Conservation (phyloP, 73 alveolate species). For the Symbiodinium natans region DNA sequence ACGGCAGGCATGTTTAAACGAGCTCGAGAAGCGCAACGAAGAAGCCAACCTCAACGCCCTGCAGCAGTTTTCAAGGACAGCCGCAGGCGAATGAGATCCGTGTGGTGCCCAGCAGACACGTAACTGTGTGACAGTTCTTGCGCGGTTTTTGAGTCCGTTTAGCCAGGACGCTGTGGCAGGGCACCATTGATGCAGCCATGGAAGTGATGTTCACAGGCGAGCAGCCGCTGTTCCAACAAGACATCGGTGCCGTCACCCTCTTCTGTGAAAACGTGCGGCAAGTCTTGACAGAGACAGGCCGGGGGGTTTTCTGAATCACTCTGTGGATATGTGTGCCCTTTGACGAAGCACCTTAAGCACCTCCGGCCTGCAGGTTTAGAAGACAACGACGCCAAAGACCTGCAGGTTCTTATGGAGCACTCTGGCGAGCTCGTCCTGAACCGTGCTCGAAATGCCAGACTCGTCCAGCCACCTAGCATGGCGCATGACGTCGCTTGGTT, state of each 20-base stretch:
- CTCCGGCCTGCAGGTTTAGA: slow-evolving; percentile 72
- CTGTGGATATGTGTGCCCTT: background rate
- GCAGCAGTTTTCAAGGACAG: slow-evolving; percentile 33
- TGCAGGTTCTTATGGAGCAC: slow-evolving; percentile 80
- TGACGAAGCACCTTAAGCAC: too few species aligned
- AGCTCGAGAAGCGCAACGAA: slow-evolving; percentile 26
- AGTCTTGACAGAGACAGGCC: slow-evolving; percentile 66
- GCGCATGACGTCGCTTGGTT: slow-evolving; percentile 84
- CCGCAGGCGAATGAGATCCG: background rate
- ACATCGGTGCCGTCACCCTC: slow-evolving; percentile 71
- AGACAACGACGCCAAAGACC: slow-evolving; percentile 74
- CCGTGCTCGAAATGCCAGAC: slow-evolving; percentile 62
- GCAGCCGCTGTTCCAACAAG: slow-evolving; percentile 80
- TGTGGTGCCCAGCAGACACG: background rate
- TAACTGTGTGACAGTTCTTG: background rate
- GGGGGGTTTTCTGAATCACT: too few species aligned
- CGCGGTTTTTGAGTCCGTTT: background rate
- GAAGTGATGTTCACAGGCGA: slow-evolving; percentile 73
- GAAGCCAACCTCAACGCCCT: background rate
- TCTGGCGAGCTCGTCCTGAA: slow-evolving; percentile 72
- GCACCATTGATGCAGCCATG: slow-evolving; percentile 77
- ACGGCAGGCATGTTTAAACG: slow-evolving; percentile 59
- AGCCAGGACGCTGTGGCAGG: slow-evolving; percentile 85
- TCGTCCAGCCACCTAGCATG: slow-evolving; percentile 65
- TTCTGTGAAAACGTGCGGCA: slow-evolving; percentile 91